A percentile compares a stretch with the other conserved stretches of the same genome.
Evolutionary conservation across 371 early-diverging fungal species (phyloP).

Genomic region (Haplosporangium sp.): DNA sequence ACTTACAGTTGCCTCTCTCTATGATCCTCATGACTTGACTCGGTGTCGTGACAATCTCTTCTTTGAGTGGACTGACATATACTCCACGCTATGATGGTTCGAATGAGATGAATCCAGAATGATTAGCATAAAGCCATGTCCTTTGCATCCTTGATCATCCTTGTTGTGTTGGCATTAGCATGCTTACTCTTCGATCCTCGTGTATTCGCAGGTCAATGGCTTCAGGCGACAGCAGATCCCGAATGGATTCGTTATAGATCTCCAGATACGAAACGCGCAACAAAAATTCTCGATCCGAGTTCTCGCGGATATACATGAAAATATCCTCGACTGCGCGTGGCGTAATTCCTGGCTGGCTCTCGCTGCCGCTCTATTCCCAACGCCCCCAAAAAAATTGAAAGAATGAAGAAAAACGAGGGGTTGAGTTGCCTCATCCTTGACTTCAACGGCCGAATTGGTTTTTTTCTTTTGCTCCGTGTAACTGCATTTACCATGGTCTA

Average conservation of each 20-base stretch:
- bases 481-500: slow-evolving; percentile 47
- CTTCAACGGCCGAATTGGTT: no score
- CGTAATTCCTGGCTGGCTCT: slow-evolving; percentile 82
- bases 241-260: slow-evolving; percentile 95
- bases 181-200: slow-evolving; percentile 36
- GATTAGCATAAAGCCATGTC: neutral
- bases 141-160: neutral
- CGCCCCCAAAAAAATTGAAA: no score
- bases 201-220: slow-evolving; percentile 70
- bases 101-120: neutral
- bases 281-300: slow-evolving; percentile 77
- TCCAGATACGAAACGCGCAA: slow-evolving; percentile 95
- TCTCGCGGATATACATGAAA: slow-evolving; percentile 76
- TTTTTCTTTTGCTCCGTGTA: no score
- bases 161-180: neutral
- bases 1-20: slow-evolving; percentile 78
- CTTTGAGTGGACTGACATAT: slow-evolving; percentile 87
- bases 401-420: neutral
- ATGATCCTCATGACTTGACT: slow-evolving; percentile 85
- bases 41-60: slow-evolving; percentile 89
- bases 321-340: slow-evolving; percentile 87
- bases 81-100: slow-evolving; percentile 76
- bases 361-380: slow-evolving; percentile 65
- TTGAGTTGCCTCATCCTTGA: neutral
- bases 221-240: slow-evolving; percentile 83